phyloP scores from a whole-genome alignment of 306 rosid species.

The Canavalia gladiata region DNA sequence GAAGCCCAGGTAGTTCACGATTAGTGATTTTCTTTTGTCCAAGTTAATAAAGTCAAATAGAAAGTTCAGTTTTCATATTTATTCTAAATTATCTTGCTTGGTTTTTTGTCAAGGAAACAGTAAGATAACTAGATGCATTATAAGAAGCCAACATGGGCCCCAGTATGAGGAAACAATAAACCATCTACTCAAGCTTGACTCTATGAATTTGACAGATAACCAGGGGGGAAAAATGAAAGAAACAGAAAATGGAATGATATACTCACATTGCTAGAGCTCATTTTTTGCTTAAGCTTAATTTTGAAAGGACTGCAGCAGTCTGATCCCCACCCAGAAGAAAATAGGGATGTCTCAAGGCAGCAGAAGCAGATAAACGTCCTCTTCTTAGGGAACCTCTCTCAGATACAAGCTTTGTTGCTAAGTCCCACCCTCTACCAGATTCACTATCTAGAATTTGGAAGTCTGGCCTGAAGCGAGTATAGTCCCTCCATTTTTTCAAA shows the following conservation, averaged over 20 bases:
- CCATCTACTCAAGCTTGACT: slow-evolving; percentile 6
- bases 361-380: slow-evolving; percentile 84
- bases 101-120: slow-evolving; percentile 28
- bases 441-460: slow-evolving; percentile 78
- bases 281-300: slow-evolving; percentile 66
- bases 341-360: slow-evolving; percentile 92
- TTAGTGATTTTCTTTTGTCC: slow-evolving; percentile 14
- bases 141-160: slow-evolving; percentile 7
- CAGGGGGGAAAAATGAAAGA: background rate
- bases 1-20: background rate
- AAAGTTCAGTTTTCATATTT: slow-evolving; percentile 24
- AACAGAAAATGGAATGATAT: slow-evolving; percentile 18
- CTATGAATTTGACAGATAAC: slow-evolving; percentile 6
- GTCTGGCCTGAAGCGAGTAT: slow-evolving; percentile 69
- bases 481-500: slow-evolving; percentile 83
- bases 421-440: slow-evolving; percentile 94
- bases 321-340: slow-evolving; percentile 92
- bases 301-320: slow-evolving; percentile 92
- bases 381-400: slow-evolving; percentile 78
- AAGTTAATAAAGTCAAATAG: slow-evolving; percentile 8
- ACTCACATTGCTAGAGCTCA: slow-evolving; percentile 55
- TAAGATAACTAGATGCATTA: background rate
- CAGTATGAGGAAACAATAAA: slow-evolving; percentile 14
- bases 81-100: slow-evolving; percentile 5
- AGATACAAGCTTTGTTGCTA: slow-evolving; percentile 79